A percentile compares a stretch with the other conserved stretches of the same genome.
Evolutionary conservation across 805 yeast genomes (phyloP).

Genomic region (Myxozyma kluyveri): DNA sequence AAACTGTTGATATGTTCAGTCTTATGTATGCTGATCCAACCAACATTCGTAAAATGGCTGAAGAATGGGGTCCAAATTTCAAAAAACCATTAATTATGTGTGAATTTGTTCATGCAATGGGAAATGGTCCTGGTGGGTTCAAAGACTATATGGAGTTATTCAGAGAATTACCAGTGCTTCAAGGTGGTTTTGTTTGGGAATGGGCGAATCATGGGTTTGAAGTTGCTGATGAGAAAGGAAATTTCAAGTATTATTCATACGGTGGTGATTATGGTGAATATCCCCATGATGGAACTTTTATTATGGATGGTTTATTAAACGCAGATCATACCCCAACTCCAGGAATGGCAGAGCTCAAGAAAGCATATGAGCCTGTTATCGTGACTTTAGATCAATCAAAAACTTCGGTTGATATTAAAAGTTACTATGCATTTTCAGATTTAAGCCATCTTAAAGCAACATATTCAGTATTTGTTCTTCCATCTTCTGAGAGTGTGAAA

Average conservation of each 20-base stretch:
- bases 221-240: conserved; percentile 15
- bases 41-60: conserved; percentile 32
- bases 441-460: conserved; percentile 23
- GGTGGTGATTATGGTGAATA: conserved; percentile 44
- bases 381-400: not conserved
- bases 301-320: conserved; percentile 40
- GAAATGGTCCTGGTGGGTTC: conserved; percentile 42
- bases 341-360: conserved; percentile 38
- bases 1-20: conserved; percentile 37
- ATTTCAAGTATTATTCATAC: conserved; percentile 33
- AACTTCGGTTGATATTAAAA: conserved; percentile 25
- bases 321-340: conserved; percentile 42
- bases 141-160: conserved; percentile 40
- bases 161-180: conserved; percentile 36
- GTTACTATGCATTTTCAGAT: conserved; percentile 31
- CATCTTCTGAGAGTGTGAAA: conserved; percentile 3
- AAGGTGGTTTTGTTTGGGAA: conserved; percentile 45
- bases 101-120: conserved; percentile 44
- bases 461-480: conserved; percentile 4
- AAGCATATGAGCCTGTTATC: conserved; percentile 39
- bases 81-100: conserved; percentile 40
- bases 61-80: conserved; percentile 16
- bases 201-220: conserved; percentile 44
- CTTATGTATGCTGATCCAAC: conserved; percentile 39
- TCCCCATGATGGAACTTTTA: conserved; percentile 41